Percentiles rank a stretch among this genome's conserved stretches.
Evolutionary conservation across 305 asterid species (phyloP).

Genomic region (Fraxinus sp.): DNA sequence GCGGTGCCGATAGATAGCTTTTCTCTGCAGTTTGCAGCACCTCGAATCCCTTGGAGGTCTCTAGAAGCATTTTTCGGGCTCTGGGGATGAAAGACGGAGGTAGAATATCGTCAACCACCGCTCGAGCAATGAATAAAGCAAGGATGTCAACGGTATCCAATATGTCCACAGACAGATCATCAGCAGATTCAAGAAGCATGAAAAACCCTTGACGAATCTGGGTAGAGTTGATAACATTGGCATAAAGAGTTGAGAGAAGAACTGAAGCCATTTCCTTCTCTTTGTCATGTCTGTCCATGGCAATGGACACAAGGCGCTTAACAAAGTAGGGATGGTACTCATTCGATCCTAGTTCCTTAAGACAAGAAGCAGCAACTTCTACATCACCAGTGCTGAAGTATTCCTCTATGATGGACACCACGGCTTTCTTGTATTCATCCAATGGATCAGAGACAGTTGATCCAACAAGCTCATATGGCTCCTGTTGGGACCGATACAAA

Average conservation of each 20-base stretch:
- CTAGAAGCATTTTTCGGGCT: conserved; percentile 62
- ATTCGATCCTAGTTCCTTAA: conserved; percentile 69
- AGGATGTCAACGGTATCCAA: conserved; percentile 81
- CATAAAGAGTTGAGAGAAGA: conserved; percentile 79
- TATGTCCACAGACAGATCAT: conserved; percentile 84
- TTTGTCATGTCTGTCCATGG: conserved; percentile 93
- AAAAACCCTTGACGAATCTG: conserved; percentile 79
- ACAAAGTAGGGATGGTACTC: conserved; percentile 87
- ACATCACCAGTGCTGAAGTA: conserved; percentile 86
- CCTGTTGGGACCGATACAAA: conserved; percentile 39
- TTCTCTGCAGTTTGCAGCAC: conserved; percentile 74
- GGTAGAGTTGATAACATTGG: conserved; percentile 65
- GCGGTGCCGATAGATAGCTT: conserved; percentile 83
- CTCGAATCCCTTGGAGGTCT: conserved; percentile 62
- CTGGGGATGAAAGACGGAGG: conserved; percentile 83
- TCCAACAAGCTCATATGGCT: conserved; percentile 87
- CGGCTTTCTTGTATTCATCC: conserved; percentile 94
- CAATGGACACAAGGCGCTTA: conserved; percentile 84
- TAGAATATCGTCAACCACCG: conserved; percentile 89
- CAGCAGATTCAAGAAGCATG: conserved; percentile 88
- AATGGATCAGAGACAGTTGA: conserved; percentile 73
- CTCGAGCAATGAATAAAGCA: conserved; percentile 83
- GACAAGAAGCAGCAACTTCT: conserved; percentile 72
- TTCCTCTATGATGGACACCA: conserved; percentile 73
- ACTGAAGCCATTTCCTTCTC: conserved; percentile 99